Evolutionary conservation across 345 rosid species (phyloP).

Genomic region (Raphanus sativus): DNA sequence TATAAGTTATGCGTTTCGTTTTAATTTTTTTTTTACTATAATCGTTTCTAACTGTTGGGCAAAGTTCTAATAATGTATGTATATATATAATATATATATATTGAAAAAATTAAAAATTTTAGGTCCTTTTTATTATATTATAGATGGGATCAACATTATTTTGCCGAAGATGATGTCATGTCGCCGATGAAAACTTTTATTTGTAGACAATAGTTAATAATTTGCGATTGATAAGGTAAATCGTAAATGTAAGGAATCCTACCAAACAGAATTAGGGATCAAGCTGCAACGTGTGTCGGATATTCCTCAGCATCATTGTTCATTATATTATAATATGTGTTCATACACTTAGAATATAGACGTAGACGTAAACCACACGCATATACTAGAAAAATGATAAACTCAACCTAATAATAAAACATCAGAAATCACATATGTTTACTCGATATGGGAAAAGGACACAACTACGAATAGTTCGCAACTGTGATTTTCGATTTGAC

Average conservation of each 20-base stretch:
- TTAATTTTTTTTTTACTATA: neutral
- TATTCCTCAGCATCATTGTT: slow-evolving; percentile 38
- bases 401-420: neutral
- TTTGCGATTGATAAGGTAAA: slow-evolving; percentile 1
- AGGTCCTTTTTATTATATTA: neutral
- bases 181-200: neutral
- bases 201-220: neutral
- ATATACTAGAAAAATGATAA: neutral
- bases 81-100: no score
- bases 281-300: slow-evolving; percentile 40
- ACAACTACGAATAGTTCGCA: neutral
- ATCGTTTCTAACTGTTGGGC: neutral
- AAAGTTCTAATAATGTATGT: neutral
- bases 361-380: slow-evolving; percentile 32
- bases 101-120: neutral
- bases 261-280: slow-evolving; percentile 32
- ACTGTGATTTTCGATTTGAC: neutral
- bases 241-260: slow-evolving; percentile 4
- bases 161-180: neutral
- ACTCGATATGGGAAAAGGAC: neutral
- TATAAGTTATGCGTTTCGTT: neutral
- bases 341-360: slow-evolving; percentile 3
- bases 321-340: neutral
- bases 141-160: neutral
- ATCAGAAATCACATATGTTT: neutral